These are phyloP conservation scores for Davidsoniella australis DNA, from an alignment of 2,329 filamentous ascomycete species.

Conservation along the genomic window DNA sequence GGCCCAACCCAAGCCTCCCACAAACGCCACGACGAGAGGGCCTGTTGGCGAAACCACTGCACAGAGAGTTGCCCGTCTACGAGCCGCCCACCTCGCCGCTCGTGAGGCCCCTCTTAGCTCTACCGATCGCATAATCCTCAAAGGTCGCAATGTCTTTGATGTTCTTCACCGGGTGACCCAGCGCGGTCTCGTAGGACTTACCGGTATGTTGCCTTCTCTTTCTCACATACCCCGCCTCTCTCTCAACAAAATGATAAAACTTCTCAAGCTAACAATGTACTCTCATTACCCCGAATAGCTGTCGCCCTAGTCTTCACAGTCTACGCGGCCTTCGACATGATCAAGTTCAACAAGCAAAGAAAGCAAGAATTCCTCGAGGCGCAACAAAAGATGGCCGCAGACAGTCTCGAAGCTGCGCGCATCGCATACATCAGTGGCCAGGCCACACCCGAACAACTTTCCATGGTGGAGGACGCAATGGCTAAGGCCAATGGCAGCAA, in stretches of 20 bases:
- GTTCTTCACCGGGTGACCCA: conserved; percentile 39
- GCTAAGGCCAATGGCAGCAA: conserved; percentile 30
- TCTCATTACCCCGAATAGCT: conserved; percentile 20
- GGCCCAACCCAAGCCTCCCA: conserved; percentile 43
- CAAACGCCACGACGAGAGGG: conserved; percentile 17
- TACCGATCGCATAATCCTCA: conserved; percentile 32
- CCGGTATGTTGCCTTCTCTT: conserved; percentile 26
- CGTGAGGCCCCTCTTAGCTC: conserved; percentile 39
- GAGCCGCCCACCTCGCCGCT: conserved; percentile 50
- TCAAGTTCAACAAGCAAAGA: conserved; percentile 41
- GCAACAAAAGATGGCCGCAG: conserved; percentile 35
- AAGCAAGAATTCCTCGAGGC: conserved; percentile 40
- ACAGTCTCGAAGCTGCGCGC: conserved; percentile 38
- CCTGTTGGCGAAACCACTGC: conserved; percentile 42
- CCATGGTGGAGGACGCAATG: conserved; percentile 40
- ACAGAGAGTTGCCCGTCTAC: conserved; percentile 50
- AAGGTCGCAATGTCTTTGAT: conserved; percentile 34
- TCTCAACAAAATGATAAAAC: not conserved
- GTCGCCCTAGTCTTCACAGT: conserved; percentile 37
- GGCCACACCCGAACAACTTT: conserved; percentile 37
- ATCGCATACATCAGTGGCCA: conserved; percentile 42
- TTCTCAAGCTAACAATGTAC: not conserved
- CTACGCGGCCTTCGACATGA: conserved; percentile 46
- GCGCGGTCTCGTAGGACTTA: conserved; percentile 36
- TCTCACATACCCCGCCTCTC: not conserved